Conservation (phyloP, 441 rosid species). For the Croton setiger region DNA sequence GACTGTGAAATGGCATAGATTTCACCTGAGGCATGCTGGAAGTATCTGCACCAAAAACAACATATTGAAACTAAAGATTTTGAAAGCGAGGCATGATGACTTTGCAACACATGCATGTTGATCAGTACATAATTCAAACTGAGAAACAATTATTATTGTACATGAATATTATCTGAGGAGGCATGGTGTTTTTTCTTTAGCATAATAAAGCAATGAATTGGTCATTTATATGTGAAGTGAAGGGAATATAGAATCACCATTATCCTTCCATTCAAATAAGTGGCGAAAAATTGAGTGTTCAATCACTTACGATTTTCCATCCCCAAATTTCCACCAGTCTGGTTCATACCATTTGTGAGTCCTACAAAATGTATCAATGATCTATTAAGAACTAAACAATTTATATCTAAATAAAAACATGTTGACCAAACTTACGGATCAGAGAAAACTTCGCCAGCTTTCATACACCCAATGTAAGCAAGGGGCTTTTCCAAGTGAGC, state of each 20-base stretch:
- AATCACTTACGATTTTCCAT: constrained; percentile 76
- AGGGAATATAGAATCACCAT: not conserved
- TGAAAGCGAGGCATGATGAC: not conserved
- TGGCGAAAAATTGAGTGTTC: not conserved
- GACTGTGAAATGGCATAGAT: constrained; percentile 70
- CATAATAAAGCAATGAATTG: not conserved
- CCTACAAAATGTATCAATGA: constrained; percentile 37
- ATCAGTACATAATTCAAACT: not conserved
- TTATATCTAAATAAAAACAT: constrained; percentile 8
- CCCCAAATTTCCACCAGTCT: constrained; percentile 98
- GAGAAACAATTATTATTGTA: not conserved
- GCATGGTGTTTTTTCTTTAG: not conserved
- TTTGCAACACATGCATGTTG: not conserved
- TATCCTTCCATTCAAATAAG: not conserved
- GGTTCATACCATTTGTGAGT: constrained; percentile 90
- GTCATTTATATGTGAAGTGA: not conserved
- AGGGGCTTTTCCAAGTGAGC: constrained; percentile 68
- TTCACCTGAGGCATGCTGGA: constrained; percentile 89
- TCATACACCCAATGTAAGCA: constrained; percentile 91
- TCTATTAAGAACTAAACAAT: not conserved
- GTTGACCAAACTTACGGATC: constrained; percentile 60
- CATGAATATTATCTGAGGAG: not conserved
- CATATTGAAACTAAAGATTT: constrained; percentile 3
- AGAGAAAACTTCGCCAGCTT: constrained; percentile 85
- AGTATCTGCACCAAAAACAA: constrained; percentile 50